Percentiles rank a stretch among this genome's conserved stretches.
Evolutionary conservation across 2,329 filamentous ascomycete species (phyloP).

Genomic region (Phoma sp.): DNA sequence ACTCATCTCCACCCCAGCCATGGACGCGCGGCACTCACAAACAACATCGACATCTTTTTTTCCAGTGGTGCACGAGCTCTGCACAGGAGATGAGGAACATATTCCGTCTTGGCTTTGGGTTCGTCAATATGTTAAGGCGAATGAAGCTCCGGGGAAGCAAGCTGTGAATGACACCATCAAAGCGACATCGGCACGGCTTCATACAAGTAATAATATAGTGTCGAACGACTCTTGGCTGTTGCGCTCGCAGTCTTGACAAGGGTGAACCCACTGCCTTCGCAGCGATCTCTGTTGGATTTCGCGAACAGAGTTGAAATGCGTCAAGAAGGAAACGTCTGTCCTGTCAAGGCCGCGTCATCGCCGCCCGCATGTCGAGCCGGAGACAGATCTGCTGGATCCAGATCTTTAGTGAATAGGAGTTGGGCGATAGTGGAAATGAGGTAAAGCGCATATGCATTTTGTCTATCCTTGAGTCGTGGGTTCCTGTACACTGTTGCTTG

Average conservation of each 20-base stretch:
- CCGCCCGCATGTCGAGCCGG: too few relatives aligned
- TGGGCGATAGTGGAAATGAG: not conserved
- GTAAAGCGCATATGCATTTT: conserved; percentile 12
- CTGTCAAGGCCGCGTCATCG: not conserved
- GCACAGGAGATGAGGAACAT: not conserved
- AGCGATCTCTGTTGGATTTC: too few relatives aligned
- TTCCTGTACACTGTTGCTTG: not conserved
- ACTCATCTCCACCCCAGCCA: conserved; percentile 5
- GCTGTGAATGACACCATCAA: too few relatives aligned
- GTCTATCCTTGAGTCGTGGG: conserved; percentile 10
- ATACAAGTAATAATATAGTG: not conserved
- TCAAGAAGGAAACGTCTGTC: not conserved
- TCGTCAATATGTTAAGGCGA: not conserved
- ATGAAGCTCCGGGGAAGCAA: not conserved
- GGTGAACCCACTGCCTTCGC: not conserved
- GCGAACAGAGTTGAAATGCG: not conserved
- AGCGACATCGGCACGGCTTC: not conserved
- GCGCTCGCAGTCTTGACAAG: not conserved
- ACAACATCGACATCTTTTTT: not conserved
- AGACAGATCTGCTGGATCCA: too few relatives aligned
- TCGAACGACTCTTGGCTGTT: not conserved
- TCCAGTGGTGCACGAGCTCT: not conserved
- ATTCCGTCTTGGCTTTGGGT: not conserved
- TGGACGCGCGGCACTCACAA: conserved; percentile 10
- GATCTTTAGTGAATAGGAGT: too few relatives aligned